Conservation (phyloP, 805 yeast genomes). For the Brettanomyces anomalus region DNA sequence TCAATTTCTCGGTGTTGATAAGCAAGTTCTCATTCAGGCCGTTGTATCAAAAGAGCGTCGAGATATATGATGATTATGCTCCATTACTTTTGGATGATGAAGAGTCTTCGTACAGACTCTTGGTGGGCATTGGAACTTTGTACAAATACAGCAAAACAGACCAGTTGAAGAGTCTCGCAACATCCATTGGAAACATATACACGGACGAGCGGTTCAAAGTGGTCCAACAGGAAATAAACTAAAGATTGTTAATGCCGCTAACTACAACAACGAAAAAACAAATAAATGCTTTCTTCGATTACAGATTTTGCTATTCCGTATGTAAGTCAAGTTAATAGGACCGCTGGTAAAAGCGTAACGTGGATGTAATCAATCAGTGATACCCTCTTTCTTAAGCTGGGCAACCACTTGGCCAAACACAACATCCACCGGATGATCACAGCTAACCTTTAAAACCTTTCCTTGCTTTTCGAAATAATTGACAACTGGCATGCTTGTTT, state of each 20-base stretch:
- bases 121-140: constrained; percentile 57
- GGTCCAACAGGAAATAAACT: constrained; percentile 15
- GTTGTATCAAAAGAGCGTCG: constrained; percentile 21
- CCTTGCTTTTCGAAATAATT: constrained; percentile 66
- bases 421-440: constrained; percentile 72
- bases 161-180: constrained; percentile 4
- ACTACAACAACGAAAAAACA: neutral
- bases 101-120: constrained; percentile 62
- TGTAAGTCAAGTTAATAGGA: neutral
- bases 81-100: constrained; percentile 26
- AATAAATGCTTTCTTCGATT: neutral
- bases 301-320: neutral
- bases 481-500: constrained; percentile 91
- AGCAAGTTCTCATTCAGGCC: constrained; percentile 22
- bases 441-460: constrained; percentile 69
- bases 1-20: constrained; percentile 38
- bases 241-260: neutral
- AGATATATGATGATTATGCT: constrained; percentile 10
- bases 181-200: constrained; percentile 5
- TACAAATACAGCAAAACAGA: constrained; percentile 17
- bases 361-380: constrained; percentile 8
- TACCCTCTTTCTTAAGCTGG: constrained; percentile 44
- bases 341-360: neutral
- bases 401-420: constrained; percentile 64
- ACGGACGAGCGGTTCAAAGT: constrained; percentile 13